Percentiles rank a stretch among this genome's conserved stretches.
Conservation (phyloP, 1,139 yeast species). For the Sugiyamaella castrensis region DNA sequence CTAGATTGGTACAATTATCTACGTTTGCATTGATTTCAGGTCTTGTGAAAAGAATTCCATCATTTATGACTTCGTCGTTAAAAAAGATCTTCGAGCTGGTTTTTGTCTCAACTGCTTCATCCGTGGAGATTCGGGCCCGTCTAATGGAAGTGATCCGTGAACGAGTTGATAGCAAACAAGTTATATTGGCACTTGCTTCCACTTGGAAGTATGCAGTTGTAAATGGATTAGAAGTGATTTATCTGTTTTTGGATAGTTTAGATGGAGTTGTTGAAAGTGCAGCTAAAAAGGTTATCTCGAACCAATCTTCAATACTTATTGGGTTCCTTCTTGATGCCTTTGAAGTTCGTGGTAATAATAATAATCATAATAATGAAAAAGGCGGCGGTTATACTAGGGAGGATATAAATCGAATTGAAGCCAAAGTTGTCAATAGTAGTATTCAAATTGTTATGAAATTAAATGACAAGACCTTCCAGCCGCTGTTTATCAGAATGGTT, state of each 20-base stretch:
- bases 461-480: conserved; percentile 91
- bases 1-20: conserved; percentile 45
- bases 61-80: conserved; percentile 72
- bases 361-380: too few relatives aligned
- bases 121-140: conserved; percentile 58
- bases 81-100: conserved; percentile 57
- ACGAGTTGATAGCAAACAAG: conserved; percentile 63
- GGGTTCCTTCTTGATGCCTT: conserved; percentile 69
- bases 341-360: conserved; percentile 41
- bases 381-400: conserved; percentile 66
- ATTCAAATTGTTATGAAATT: conserved; percentile 80
- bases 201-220: conserved; percentile 59
- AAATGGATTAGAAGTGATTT: conserved; percentile 51
- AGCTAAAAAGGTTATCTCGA: conserved; percentile 71
- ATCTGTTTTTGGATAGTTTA: conserved; percentile 64
- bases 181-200: conserved; percentile 57
- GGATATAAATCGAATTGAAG: conserved; percentile 76
- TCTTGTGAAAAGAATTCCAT: conserved; percentile 78
- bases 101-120: conserved; percentile 50
- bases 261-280: conserved; percentile 62
- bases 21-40: conserved; percentile 70
- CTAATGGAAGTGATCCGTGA: conserved; percentile 64
- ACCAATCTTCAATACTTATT: conserved; percentile 68
- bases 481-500: conserved; percentile 80
- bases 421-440: conserved; percentile 70